Conservation (phyloP, 148 eudicot genomes). For the Rhododendron molle region DNA sequence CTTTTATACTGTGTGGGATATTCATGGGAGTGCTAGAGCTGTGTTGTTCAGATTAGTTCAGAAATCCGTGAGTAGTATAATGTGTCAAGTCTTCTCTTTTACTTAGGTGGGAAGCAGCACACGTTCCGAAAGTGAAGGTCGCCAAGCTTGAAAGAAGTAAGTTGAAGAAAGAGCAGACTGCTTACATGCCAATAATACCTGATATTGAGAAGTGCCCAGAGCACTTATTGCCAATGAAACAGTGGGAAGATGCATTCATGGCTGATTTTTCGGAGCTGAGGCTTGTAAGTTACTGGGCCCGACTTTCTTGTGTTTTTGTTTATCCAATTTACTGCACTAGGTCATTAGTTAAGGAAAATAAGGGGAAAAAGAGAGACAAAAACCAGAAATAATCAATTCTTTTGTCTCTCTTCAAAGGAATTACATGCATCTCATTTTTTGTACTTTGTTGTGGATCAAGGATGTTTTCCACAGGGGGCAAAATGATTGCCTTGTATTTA, state of each 20-base stretch:
- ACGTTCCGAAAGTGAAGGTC: constrained; percentile 72
- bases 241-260: constrained; percentile 83
- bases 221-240: constrained; percentile 55
- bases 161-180: constrained; percentile 59
- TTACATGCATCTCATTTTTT: neutral
- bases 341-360: too few species aligned
- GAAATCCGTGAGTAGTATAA: neutral
- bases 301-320: neutral
- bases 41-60: neutral
- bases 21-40: neutral
- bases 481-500: neutral
- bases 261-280: constrained; percentile 73
- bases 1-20: too few species aligned
- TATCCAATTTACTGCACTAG: neutral
- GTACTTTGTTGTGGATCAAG: neutral
- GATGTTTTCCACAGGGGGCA: neutral
- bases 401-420: neutral
- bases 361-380: too few species aligned
- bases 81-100: constrained; percentile 11
- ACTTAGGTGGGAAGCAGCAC: constrained; percentile 82
- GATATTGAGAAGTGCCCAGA: constrained; percentile 73
- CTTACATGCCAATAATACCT: constrained; percentile 87
- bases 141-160: constrained; percentile 54
- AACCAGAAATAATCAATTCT: neutral
- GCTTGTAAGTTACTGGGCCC: constrained; percentile 38